phyloP scores from a whole-genome alignment of 2,329 filamentous ascomycete species.

The Neonectria neomacrospora region DNA sequence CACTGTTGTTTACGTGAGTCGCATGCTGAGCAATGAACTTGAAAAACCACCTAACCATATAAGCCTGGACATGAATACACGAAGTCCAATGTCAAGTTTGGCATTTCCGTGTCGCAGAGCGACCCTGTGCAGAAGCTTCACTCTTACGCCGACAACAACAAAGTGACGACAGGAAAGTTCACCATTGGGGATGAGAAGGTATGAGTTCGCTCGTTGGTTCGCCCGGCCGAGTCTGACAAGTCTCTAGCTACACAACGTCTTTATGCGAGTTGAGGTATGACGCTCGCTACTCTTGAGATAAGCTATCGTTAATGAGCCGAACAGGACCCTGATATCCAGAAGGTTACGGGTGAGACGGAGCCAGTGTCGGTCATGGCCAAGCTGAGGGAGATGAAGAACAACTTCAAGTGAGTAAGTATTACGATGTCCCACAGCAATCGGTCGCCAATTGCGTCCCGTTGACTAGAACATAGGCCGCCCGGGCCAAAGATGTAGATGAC shows the following conservation, averaged over 20 bases:
- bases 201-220: conserved; percentile 33
- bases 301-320: not conserved
- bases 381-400: conserved; percentile 92
- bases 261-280: conserved; percentile 86
- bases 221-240: conserved; percentile 9
- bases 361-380: conserved; percentile 86
- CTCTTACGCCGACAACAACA: conserved; percentile 79
- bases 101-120: conserved; percentile 77
- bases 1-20: conserved; percentile 85
- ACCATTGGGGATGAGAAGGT: conserved; percentile 98
- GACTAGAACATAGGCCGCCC: conserved; percentile 29
- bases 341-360: conserved; percentile 82
- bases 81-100: conserved; percentile 94
- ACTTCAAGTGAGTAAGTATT: conserved; percentile 66
- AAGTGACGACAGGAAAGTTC: conserved; percentile 93
- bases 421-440: not conserved
- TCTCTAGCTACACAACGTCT: conserved; percentile 88
- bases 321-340: conserved; percentile 84
- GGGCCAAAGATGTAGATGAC: conserved; percentile 48
- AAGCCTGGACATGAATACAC: conserved; percentile 98
- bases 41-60: conserved; percentile 18
- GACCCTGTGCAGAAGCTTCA: conserved; percentile 81
- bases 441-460: not conserved
- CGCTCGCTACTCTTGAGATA: not conserved
- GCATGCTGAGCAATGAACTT: not conserved